Base-by-base conservation (phyloP, 2,329 filamentous ascomycete species). In the Ceratocystiopsis sp. region DNA sequence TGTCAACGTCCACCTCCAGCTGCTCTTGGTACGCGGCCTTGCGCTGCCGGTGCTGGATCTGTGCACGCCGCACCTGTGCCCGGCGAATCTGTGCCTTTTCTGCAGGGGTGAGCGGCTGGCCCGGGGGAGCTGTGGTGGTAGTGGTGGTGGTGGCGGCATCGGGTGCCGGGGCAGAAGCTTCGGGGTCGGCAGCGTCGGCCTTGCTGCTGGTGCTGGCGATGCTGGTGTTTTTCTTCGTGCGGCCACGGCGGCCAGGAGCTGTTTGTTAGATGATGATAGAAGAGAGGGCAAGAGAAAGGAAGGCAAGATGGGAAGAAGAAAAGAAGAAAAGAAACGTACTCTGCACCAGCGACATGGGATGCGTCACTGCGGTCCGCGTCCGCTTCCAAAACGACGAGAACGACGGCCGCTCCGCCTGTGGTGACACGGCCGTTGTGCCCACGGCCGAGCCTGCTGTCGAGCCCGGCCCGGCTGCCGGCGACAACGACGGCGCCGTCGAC, bases 21-120 rank as follows among this genome's bases (percentile, higher is more conserved):
- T 72, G 59, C 51, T 64, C 66, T 48, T 68, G 61, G 52, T 74
- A 71, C 53, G 72, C 66, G 41, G 66, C 68, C 51, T 73, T 73
- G 51, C 70, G 67, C 53, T 69, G 65, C 15, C 70, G 68, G 50
- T 74, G 70, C 52, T 71, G 64, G 35, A 66, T 63, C 59, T 74
- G 70, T 2, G 70, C 70, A 18, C 60, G 62, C 3, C 69, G 58
- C 42, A 74, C 69, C 48, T 74, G 70, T 3, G 64, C 63, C 0
- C 70, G 63, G 5, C 70, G 65, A 15, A 59, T 47, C 51, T 66
- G 61, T 18, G 65, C 58, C 53, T 68, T 70, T 42, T 63, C 59
- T 50, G 55, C 50, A 9, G 53, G 46, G 4, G 47, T 46, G 35
- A 46, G 42, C 25, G 33, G 34, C 19, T 21, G 19, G 19, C 7